Conservation (phyloP, 2,329 filamentous ascomycete genomes). For the Torrubiella hemipterigena region DNA sequence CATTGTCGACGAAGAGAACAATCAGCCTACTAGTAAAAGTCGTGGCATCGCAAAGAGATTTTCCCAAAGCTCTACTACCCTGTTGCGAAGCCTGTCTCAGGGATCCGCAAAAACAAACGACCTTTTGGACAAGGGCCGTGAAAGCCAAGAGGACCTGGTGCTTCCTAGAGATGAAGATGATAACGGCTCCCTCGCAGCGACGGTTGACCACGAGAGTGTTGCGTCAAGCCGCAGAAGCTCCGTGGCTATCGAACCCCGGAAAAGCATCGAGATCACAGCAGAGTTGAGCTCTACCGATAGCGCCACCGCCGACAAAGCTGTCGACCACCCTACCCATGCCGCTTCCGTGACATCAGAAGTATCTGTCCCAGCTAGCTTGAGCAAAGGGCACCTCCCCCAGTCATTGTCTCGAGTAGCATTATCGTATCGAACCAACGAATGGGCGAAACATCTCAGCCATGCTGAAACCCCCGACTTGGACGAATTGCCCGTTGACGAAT, state of each 20-base stretch:
- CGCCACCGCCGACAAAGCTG: not conserved
- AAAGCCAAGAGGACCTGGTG: conserved; percentile 36
- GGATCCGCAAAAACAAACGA: conserved; percentile 7
- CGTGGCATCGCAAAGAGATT: conserved; percentile 29
- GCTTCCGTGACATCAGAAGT: conserved; percentile 26
- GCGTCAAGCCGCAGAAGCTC: conserved; percentile 24
- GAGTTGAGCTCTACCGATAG: conserved; percentile 18
- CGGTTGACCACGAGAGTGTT: conserved; percentile 40
- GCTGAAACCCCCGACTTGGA: conserved; percentile 64
- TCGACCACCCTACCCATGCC: not conserved
- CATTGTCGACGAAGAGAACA: conserved; percentile 50
- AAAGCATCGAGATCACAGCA: conserved; percentile 26
- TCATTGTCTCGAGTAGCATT: conserved; percentile 65
- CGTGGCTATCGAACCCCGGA: conserved; percentile 11
- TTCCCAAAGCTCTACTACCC: conserved; percentile 29
- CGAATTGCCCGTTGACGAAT: conserved; percentile 38
- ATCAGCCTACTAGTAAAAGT: no score
- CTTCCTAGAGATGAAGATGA: conserved; percentile 20
- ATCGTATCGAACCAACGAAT: conserved; percentile 86
- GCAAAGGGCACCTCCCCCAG: conserved; percentile 52
- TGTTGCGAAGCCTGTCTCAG: conserved; percentile 26
- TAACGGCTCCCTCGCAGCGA: conserved; percentile 43
- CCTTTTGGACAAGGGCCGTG: conserved; percentile 13
- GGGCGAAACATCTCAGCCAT: conserved; percentile 77
- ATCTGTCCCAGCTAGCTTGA: conserved; percentile 36